Evolutionary conservation across 768 basidiomycete genomes (phyloP), one percentile per base, ranked within the genome.

Genomic region (Atractiella rhizophila): DNA sequence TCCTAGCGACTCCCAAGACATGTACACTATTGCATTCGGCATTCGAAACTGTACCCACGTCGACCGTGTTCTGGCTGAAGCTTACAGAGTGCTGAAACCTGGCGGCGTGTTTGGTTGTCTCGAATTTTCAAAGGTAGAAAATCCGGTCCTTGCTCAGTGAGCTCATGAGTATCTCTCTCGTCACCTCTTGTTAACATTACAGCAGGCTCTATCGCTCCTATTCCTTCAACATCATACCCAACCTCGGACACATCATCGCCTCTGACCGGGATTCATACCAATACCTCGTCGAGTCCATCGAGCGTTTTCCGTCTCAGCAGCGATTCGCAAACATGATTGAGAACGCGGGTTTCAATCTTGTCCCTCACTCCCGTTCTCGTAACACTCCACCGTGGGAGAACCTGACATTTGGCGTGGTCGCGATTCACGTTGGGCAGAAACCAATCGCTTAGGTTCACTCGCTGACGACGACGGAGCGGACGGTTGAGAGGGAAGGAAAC

Each of bases 21-120:
- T 94, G 15, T 98, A 98, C 63, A 98, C 91, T 21, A 94, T 98
- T 57, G 83, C 91, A 0, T 98, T 98, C 52, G 88, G 91, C 20
- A 96, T 96, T 51, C 69, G 91, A 28, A 98, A 98, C 56, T 86
- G 82, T 63, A 98, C 91, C 15, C 80, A 79, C 35, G 70, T 94
- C 43, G 76, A 78, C 1, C 73, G 70, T 19, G 91, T 83, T 13
- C 63, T 98, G 33, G 66, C 66, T 43, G 83, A 94, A 57, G 91
- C 91, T 2, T 63, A 88, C 59, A 70, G 91, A 19, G 85, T 96
- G 12, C 68, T 98, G 26, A 94, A 86, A 57, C 91, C 91, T 0
- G 91, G 91, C 43, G 91, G 83, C 37, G 77, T 70, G 9, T 86
- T 98, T 57, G 78, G 82, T 9, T 91, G 86, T 55, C 69, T 98